These are phyloP conservation scores for Amaranthus cruentus DNA, from an alignment of 148 eudicot genomes.

Conservation along the genomic window DNA sequence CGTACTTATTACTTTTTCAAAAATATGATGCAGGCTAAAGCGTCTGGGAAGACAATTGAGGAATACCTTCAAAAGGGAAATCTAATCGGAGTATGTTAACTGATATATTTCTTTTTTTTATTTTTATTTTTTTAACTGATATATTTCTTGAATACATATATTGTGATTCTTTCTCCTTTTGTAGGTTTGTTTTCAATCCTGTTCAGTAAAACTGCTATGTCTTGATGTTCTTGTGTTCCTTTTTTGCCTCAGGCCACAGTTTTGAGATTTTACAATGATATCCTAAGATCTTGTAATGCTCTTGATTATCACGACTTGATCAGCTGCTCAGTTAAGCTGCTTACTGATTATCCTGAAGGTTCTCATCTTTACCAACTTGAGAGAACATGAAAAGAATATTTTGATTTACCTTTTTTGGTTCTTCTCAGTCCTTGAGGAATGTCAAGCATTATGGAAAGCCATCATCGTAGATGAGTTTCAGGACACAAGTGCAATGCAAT, in stretches of 20 bases:
- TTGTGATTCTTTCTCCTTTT: background rate
- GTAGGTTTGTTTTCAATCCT: background rate
- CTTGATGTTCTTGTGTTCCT: slow-evolving; percentile 2
- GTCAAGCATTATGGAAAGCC: slow-evolving; percentile 82
- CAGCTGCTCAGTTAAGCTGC: slow-evolving; percentile 76
- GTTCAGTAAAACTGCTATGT: background rate
- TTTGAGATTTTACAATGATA: slow-evolving; percentile 59
- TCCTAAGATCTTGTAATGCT: slow-evolving; percentile 76
- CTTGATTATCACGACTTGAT: slow-evolving; percentile 92
- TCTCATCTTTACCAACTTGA: slow-evolving; percentile 21
- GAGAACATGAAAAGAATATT: background rate
- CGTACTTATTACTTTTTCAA: background rate
- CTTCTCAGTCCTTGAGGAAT: slow-evolving; percentile 53
- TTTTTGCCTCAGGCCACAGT: slow-evolving; percentile 53
- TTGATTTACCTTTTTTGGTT: slow-evolving; percentile 5
- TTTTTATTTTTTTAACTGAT: background rate
- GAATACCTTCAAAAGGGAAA: slow-evolving; percentile 50
- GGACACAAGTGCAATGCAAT: slow-evolving; percentile 95
- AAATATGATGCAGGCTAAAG: slow-evolving; percentile 60
- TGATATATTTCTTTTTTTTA: slow-evolving; percentile 3
- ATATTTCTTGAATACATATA: slow-evolving; percentile 5
- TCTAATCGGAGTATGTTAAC: slow-evolving; percentile 54
- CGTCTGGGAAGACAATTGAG: slow-evolving; percentile 72
- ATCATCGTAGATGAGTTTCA: slow-evolving; percentile 90
- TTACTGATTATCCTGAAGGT: slow-evolving; percentile 82